Conservation (phyloP, 2,329 filamentous ascomycete species). For the Rutstroemia sp. region DNA sequence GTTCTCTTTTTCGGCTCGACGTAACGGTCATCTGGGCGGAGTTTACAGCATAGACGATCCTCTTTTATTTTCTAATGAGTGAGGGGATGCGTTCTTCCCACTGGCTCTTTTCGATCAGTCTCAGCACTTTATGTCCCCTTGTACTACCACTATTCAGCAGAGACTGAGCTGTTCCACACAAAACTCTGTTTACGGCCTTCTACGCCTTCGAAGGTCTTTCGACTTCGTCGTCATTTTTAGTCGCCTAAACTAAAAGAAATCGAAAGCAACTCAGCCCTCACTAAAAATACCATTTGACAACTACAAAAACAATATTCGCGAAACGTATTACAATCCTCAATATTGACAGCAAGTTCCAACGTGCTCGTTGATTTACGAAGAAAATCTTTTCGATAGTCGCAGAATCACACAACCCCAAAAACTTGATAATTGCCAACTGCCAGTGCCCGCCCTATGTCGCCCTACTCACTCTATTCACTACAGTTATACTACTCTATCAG, state of each 20-base stretch:
- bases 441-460: conserved; percentile 10
- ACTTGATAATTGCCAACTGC: conserved; percentile 22
- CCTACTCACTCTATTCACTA: conserved; percentile 6
- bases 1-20: conserved; percentile 26
- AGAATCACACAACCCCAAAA: conserved; percentile 5
- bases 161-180: conserved; percentile 27
- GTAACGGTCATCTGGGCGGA: conserved; percentile 29
- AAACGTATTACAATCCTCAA: conserved; percentile 13
- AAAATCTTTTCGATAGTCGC: conserved; percentile 5
- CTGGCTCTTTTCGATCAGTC: conserved; percentile 28
- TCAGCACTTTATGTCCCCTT: conserved; percentile 30
- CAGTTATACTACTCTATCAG: neutral
- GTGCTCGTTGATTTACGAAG: conserved; percentile 23
- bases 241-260: conserved; percentile 28
- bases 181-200: conserved; percentile 21
- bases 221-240: conserved; percentile 29
- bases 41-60: conserved; percentile 23
- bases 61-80: conserved; percentile 9
- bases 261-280: conserved; percentile 24
- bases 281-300: conserved; percentile 25
- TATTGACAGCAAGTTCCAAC: conserved; percentile 24
- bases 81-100: conserved; percentile 25
- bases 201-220: conserved; percentile 25
- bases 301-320: conserved; percentile 13
- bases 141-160: conserved; percentile 33